A percentile compares a stretch with the other conserved stretches of the same genome.
These are phyloP conservation scores for Ogataea trehalophila DNA, from an alignment of 805 yeast genomes.

Conservation along the genomic window DNA sequence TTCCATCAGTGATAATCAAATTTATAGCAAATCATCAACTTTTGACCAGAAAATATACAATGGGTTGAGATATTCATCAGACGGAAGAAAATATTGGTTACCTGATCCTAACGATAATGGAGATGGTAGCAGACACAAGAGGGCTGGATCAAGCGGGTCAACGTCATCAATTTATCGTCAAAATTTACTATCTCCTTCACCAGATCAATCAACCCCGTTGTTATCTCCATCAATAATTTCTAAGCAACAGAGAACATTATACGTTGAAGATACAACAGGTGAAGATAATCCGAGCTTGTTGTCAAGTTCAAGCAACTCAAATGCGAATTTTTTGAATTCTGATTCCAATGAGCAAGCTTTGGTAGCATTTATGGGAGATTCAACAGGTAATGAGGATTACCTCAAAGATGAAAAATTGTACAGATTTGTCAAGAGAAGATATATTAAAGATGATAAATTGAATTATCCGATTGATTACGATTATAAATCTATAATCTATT, in stretches of 20 bases:
- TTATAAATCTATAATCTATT: slow-evolving; percentile 13
- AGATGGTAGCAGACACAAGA: not conserved
- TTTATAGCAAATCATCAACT: slow-evolving; percentile 34
- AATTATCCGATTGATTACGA: slow-evolving; percentile 38
- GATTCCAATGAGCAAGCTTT: not conserved
- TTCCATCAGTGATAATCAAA: slow-evolving; percentile 46
- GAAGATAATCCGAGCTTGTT: no score
- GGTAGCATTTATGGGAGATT: no score
- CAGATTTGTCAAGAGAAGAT: slow-evolving; percentile 28
- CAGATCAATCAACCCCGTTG: slow-evolving; percentile 11
- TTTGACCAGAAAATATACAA: slow-evolving; percentile 64
- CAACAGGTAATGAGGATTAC: slow-evolving; percentile 23
- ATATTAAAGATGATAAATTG: slow-evolving; percentile 32
- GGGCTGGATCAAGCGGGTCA: slow-evolving; percentile 3
- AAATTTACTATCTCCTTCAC: not conserved
- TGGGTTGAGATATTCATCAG: slow-evolving; percentile 75
- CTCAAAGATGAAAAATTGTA: slow-evolving; percentile 33
- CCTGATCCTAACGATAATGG: slow-evolving; percentile 8
- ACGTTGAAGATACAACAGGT: slow-evolving; percentile 3
- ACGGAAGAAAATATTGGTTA: slow-evolving; percentile 87
- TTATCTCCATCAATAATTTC: not conserved
- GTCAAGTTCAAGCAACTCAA: not conserved
- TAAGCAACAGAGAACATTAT: slow-evolving; percentile 6
- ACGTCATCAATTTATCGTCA: slow-evolving; percentile 11
- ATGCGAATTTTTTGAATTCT: not conserved